These are phyloP conservation scores for Jaltomata sinuosa DNA, from an alignment of 257 asterid genomes.

Conservation along the genomic window DNA sequence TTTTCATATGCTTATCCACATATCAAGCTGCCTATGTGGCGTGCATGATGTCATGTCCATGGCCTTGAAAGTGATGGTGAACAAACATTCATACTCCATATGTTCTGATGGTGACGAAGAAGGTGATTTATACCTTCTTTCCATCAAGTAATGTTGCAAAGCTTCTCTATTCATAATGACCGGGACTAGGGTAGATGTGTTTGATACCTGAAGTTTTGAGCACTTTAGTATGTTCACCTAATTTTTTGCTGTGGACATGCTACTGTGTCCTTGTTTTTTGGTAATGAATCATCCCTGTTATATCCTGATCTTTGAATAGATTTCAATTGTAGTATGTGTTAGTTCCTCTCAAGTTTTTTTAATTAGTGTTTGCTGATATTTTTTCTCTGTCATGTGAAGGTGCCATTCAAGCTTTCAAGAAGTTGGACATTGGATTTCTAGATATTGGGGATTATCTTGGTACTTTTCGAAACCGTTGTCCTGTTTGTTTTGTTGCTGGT, in stretches of 20 bases:
- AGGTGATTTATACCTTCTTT: not conserved
- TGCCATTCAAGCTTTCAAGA: constrained; percentile 12
- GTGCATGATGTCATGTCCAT: not conserved
- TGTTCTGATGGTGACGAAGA: not conserved
- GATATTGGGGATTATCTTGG: constrained; percentile 42
- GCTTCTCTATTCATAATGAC: not conserved
- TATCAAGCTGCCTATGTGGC: not conserved
- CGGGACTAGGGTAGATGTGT: not conserved
- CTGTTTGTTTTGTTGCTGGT: not conserved
- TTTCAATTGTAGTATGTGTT: not conserved
- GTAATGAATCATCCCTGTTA: not conserved
- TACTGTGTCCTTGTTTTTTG: not conserved
- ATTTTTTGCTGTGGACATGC: not conserved
- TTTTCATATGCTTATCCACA: not conserved
- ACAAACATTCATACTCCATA: not conserved
- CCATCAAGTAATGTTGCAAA: not conserved
- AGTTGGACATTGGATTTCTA: constrained; percentile 15
- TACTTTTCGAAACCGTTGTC: constrained; percentile 5
- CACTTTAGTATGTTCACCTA: not conserved
- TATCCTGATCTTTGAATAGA: not conserved
- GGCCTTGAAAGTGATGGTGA: not conserved
- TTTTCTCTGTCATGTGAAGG: constrained; percentile 8
- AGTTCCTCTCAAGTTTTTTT: not conserved
- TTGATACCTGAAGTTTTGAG: not conserved
- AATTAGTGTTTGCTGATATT: not conserved